Base-by-base conservation (phyloP, 148 eudicot genomes). In the Pouteria glomerata region DNA sequence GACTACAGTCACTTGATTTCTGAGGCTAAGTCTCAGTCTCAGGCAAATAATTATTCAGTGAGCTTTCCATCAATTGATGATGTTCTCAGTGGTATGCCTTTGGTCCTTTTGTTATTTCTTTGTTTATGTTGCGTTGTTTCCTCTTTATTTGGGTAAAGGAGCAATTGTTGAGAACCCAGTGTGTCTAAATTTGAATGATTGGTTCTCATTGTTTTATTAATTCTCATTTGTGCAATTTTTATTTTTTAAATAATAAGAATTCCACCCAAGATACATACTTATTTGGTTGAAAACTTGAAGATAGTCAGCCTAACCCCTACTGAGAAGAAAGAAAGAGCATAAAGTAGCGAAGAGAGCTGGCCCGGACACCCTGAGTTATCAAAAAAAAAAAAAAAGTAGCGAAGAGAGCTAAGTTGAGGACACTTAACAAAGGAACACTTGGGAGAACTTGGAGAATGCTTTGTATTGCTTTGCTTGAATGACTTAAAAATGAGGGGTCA, bases 1-100 rank as follows among this genome's bases (percentile, higher is more conserved):
- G 90, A 89, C 82, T 90, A 81, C 79, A 77, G 78, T 33, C 63
- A 82, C 68, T 79, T 93, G 70, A 76, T 90, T 77, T 87, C 90
- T 21, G 86, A 93, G 81, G 97, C 97, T 14, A 79, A 84, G 70
- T 79, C 88, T 63, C 83, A 80, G 57, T 51, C 76, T 50, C 73
- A 67, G 14, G 5, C 75, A 13, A 63, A 65, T 55, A 53, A 39
- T 58, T 59, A 82, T 29, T 72, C 73, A 2, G 77, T 64, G 19
- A 51, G 47, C 41, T 72, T 77, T 73, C 73, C 79, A 63, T 79
- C 85, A 47, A 69, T 88, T 70, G 84, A 82, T 79, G 90, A 85
- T 68, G 63, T 74, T 47, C 69, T 84, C 21, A 61, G 83, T 67
- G 91, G 92, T 88, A 83, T 21, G 73, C 51, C 29, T 30, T 53